phyloP scores from a whole-genome alignment of 441 rosid genomes.

The Kokia cookei region DNA sequence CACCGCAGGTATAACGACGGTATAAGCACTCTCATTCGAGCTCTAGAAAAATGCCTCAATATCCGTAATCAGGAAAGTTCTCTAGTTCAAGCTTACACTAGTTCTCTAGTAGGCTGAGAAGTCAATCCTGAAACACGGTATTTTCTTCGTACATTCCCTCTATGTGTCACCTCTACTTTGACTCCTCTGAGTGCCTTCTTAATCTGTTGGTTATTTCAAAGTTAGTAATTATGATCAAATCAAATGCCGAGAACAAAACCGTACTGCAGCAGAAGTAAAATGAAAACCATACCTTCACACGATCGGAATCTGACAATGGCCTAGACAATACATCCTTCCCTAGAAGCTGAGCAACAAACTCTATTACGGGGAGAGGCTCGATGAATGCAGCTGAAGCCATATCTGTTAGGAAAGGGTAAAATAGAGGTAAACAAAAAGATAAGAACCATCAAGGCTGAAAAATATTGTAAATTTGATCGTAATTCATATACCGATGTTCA shows the following conservation, averaged over 20 bases:
- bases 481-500: conserved; percentile 66
- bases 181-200: conserved; percentile 94
- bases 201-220: conserved; percentile 39
- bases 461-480: neutral
- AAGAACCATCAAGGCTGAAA: neutral
- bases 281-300: conserved; percentile 61
- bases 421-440: neutral
- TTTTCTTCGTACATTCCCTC: conserved; percentile 86
- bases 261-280: neutral
- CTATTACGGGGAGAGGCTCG: conserved; percentile 94
- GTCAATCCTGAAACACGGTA: conserved; percentile 98
- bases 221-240: conserved; percentile 5
- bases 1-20: neutral
- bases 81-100: conserved; percentile 46
- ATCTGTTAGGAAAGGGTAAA: conserved; percentile 32
- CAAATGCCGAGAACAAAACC: conserved; percentile 3
- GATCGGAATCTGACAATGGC: conserved; percentile 86
- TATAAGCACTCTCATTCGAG: neutral
- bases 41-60: neutral
- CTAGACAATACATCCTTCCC: conserved; percentile 75
- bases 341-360: conserved; percentile 89
- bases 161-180: conserved; percentile 95
- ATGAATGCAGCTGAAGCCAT: conserved; percentile 98
- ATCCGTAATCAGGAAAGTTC: neutral
- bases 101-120: conserved; percentile 93